A percentile compares a stretch with the other conserved stretches of the same genome.
Conservation (phyloP, 1,284 basidiomycete genomes). For the Fomitopsis palustris region DNA sequence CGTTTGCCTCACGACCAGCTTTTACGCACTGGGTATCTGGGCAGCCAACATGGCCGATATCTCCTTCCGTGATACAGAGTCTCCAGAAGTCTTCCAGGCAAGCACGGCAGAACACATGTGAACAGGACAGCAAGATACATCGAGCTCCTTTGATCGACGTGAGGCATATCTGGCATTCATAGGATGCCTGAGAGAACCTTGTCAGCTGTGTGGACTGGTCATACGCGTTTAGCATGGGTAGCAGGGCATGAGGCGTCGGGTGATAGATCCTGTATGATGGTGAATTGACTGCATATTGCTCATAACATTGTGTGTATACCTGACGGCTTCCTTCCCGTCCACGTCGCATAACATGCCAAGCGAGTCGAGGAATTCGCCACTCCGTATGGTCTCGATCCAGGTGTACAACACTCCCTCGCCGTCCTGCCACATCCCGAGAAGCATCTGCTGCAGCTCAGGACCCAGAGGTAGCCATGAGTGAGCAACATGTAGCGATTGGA, state of each 20-base stretch:
- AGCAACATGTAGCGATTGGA: constrained; percentile 52
- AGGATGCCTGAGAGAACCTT: constrained; percentile 58
- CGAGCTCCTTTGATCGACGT: constrained; percentile 62
- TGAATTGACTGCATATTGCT: constrained; percentile 7
- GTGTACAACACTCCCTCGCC: constrained; percentile 60
- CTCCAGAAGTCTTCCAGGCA: constrained; percentile 76
- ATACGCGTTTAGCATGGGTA: constrained; percentile 44
- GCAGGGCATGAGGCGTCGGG: constrained; percentile 49
- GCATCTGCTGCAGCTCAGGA: constrained; percentile 34
- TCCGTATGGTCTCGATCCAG: constrained; percentile 69
- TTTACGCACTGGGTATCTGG: constrained; percentile 76
- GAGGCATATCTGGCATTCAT: constrained; percentile 71
- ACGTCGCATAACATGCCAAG: constrained; percentile 28
- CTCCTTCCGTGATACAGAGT: constrained; percentile 70
- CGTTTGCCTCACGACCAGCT: constrained; percentile 52
- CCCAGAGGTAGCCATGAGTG: constrained; percentile 55
- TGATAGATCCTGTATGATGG: constrained; percentile 45
- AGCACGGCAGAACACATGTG: constrained; percentile 69
- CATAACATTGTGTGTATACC: too few relatives aligned
- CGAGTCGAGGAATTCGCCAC: constrained; percentile 53
- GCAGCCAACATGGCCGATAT: constrained; percentile 66
- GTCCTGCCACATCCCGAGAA: constrained; percentile 55
- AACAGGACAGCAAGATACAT: constrained; percentile 63
- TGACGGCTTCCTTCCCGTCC: constrained; percentile 33
- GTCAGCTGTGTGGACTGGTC: constrained; percentile 42